Evolutionary conservation across 2,329 filamentous ascomycete species (phyloP), one percentile per base, ranked within the genome.

Genomic region (Fusarium circinatum): DNA sequence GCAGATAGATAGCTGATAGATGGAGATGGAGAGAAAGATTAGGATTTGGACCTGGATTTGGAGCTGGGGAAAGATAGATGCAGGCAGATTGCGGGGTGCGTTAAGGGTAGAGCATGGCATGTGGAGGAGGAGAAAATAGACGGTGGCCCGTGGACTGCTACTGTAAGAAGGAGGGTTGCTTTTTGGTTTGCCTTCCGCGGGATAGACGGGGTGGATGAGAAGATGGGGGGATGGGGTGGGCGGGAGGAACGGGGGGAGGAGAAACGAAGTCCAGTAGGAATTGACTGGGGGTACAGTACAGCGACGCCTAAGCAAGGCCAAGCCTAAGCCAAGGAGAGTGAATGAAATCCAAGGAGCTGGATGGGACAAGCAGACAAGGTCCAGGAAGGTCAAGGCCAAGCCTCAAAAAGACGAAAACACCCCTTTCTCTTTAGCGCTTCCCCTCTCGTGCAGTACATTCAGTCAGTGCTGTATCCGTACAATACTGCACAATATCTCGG

Each of bases 81-180:
- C 70, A 70, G 70, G 69, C 63, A 71, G 75, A 77, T 78, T 78
- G 76, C 76, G 76, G 76, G 76, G 76, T 78, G 76, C 76, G 76
- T 77, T 73, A 72, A 77, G 64, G 68, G 67, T 63, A 73, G 71
- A 65, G 47, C 67, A 76, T 71, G 70, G 71, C 71, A 76, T 78
- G 76, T 77, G 75, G 76, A 78, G 74, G 63, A 72, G 65, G 66
- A 76, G 71, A 62, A 70, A 66, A 78, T 71, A 67, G 73, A 75
- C 68, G 75, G 62, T 78, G 76, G 76, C 61, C 76, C 73, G 73
- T 78, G 76, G 64, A 69, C 62, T 68, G 62, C 51, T 58, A 34
- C 36, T 30, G 48, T 34, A 59, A 68, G 59, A 55, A 62, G 70
- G 70, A 73, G 66, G 71, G 65, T 62, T 60, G 41, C 47, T 63